These are phyloP conservation scores for Boletus barrowsii DNA, from an alignment of 768 basidiomycete genomes.

Conservation along the genomic window DNA sequence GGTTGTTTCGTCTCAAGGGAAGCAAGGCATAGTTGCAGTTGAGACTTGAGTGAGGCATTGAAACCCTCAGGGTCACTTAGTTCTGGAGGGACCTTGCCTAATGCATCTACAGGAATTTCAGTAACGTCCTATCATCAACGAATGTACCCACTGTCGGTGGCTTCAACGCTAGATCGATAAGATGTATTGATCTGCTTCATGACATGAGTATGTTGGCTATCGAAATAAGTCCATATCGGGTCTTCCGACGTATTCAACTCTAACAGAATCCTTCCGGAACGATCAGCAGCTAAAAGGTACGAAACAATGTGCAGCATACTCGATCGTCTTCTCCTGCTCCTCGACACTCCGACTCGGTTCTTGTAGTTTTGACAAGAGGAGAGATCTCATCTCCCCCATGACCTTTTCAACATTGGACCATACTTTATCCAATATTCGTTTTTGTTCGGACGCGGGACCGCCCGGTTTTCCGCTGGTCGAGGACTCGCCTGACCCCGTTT, in stretches of 20 bases:
- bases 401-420: constrained; percentile 95
- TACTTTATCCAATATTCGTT: constrained; percentile 91
- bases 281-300: constrained; percentile 8
- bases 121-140: background rate
- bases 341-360: constrained; percentile 79
- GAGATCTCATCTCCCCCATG: constrained; percentile 85
- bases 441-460: constrained; percentile 70
- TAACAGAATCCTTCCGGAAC: constrained; percentile 64
- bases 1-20: constrained; percentile 63
- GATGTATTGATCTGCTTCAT: constrained; percentile 69
- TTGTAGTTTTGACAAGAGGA: constrained; percentile 73
- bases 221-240: constrained; percentile 94
- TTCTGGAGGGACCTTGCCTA: constrained; percentile 42
- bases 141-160: constrained; percentile 44
- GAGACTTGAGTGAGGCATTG: constrained; percentile 44
- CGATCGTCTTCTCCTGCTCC: constrained; percentile 95
- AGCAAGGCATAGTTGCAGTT: constrained; percentile 59
- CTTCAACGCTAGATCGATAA: constrained; percentile 49
- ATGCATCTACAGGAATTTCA: constrained; percentile 37
- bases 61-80: constrained; percentile 36
- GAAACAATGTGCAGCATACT: constrained; percentile 49
- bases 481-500: constrained; percentile 68
- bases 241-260: constrained; percentile 87
- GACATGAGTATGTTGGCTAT: constrained; percentile 87
- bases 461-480: constrained; percentile 54